Percentiles rank a stretch among this genome's conserved stretches.
Evolutionary conservation across 2,329 filamentous ascomycete species (phyloP).

Genomic region (Arthrobotrys conoides): DNA sequence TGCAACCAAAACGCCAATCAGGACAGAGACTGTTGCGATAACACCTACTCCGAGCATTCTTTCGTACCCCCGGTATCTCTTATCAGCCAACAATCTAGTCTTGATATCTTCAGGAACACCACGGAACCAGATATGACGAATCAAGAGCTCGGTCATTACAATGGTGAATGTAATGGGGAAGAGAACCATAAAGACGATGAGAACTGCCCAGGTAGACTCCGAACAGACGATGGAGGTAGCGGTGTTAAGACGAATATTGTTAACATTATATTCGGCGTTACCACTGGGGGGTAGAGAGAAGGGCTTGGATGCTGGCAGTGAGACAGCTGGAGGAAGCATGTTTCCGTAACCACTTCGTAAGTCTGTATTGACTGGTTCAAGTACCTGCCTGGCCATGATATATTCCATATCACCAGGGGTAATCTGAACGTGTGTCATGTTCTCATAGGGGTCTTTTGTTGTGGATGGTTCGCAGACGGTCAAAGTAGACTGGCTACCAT

Average conservation of each 20-base stretch:
- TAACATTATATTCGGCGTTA: neutral
- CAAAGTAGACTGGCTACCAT: slow-evolving; percentile 26
- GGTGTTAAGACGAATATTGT: slow-evolving; percentile 21
- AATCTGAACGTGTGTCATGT: neutral
- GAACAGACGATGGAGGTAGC: slow-evolving; percentile 55
- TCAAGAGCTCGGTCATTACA: slow-evolving; percentile 29
- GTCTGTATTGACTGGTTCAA: slow-evolving; percentile 12
- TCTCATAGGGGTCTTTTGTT: too few relatives aligned
- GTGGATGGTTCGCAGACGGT: slow-evolving; percentile 14
- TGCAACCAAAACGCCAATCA: slow-evolving; percentile 40
- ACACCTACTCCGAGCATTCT: slow-evolving; percentile 26
- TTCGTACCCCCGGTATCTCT: slow-evolving; percentile 25
- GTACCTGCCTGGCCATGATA: slow-evolving; percentile 14
- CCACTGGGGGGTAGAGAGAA: neutral
- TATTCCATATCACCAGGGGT: neutral
- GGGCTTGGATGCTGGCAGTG: neutral
- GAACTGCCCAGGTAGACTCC: slow-evolving; percentile 48
- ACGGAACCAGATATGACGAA: slow-evolving; percentile 55
- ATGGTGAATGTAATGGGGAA: slow-evolving; percentile 45
- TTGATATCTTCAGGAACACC: slow-evolving; percentile 37
- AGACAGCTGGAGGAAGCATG: neutral
- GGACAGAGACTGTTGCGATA: slow-evolving; percentile 24
- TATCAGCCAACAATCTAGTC: slow-evolving; percentile 15
- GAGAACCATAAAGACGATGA: slow-evolving; percentile 35
- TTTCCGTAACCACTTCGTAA: neutral